These are phyloP conservation scores for Penium margaritaceum DNA, from an alignment of 139 green algal genomes.

Conservation along the genomic window DNA sequence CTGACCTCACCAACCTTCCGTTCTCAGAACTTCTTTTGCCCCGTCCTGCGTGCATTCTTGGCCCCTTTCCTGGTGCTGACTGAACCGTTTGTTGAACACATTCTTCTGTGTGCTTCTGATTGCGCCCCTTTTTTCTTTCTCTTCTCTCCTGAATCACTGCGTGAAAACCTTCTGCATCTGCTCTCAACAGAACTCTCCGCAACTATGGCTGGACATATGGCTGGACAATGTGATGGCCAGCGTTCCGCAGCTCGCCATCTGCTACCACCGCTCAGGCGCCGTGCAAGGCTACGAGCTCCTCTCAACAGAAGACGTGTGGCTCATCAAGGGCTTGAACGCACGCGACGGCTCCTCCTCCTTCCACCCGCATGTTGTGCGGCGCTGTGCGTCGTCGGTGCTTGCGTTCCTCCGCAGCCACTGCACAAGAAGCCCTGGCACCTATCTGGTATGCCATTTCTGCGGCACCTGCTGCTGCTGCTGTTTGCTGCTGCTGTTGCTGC, in stretches of 20 bases:
- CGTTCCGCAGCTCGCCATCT: slow-evolving; percentile 33
- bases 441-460: slow-evolving; percentile 13
- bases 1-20: no score
- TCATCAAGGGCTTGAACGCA: slow-evolving; percentile 30
- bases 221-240: slow-evolving; percentile 44
- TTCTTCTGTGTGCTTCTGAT: neutral
- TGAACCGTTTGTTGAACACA: neutral
- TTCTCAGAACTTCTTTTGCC: no score
- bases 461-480: neutral
- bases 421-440: slow-evolving; percentile 34
- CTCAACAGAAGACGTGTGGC: slow-evolving; percentile 36
- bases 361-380: slow-evolving; percentile 32
- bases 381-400: slow-evolving; percentile 34
- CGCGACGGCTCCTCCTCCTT: slow-evolving; percentile 3
- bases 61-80: neutral
- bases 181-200: slow-evolving; percentile 5
- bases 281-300: slow-evolving; percentile 46
- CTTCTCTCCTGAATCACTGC: neutral
- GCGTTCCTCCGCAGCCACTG: slow-evolving; percentile 35
- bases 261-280: slow-evolving; percentile 34
- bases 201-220: slow-evolving; percentile 41
- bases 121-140: neutral
- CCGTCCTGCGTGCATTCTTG: no score
- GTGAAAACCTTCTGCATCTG: no score
- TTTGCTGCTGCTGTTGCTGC: neutral